phyloP scores from a whole-genome alignment of 2,329 filamentous ascomycete genomes.

The Dendrostoma leiphaemia region DNA sequence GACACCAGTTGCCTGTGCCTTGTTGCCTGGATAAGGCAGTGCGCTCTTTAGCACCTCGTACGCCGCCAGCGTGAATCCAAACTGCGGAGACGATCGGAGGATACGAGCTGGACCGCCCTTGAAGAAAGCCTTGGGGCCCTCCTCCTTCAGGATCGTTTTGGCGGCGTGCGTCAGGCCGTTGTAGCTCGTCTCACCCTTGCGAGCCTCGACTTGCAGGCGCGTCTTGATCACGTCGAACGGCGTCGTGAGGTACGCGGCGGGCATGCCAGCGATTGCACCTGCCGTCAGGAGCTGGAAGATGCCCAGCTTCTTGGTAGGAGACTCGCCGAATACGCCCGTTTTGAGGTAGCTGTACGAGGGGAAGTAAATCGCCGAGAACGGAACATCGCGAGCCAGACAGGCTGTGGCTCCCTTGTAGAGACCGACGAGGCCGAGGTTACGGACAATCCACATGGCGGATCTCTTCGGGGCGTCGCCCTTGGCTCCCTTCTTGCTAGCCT shows the following conservation, averaged over 20 bases:
- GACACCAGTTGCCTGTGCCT: conserved; percentile 54
- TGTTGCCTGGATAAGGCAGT: conserved; percentile 73
- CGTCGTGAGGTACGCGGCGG: conserved; percentile 90
- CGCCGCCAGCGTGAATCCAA: conserved; percentile 93
- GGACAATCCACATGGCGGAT: conserved; percentile 96
- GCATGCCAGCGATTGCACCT: conserved; percentile 92
- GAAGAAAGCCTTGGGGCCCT: conserved; percentile 96
- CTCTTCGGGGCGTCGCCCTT: conserved; percentile 70
- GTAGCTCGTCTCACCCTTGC: conserved; percentile 90
- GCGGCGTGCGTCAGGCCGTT: conserved; percentile 85
- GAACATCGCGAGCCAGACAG: conserved; percentile 91
- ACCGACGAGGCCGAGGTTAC: conserved; percentile 88
- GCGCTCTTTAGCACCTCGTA: conserved; percentile 87
- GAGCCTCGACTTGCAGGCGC: conserved; percentile 91
- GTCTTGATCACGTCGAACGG: conserved; percentile 99
- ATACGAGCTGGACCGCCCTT: conserved; percentile 97
- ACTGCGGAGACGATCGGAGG: conserved; percentile 91
- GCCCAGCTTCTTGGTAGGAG: conserved; percentile 80
- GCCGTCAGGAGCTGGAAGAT: conserved; percentile 88
- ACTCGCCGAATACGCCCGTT: conserved; percentile 89
- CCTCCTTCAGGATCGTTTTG: conserved; percentile 78
- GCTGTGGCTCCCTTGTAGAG: conserved; percentile 96
- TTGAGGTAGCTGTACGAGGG: conserved; percentile 94
- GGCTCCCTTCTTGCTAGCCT: conserved; percentile 77
- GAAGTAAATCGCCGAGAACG: conserved; percentile 99